Evolutionary conservation across 768 basidiomycete genomes (phyloP).

Genomic region (Phlebiopsis flavidoalba): DNA sequence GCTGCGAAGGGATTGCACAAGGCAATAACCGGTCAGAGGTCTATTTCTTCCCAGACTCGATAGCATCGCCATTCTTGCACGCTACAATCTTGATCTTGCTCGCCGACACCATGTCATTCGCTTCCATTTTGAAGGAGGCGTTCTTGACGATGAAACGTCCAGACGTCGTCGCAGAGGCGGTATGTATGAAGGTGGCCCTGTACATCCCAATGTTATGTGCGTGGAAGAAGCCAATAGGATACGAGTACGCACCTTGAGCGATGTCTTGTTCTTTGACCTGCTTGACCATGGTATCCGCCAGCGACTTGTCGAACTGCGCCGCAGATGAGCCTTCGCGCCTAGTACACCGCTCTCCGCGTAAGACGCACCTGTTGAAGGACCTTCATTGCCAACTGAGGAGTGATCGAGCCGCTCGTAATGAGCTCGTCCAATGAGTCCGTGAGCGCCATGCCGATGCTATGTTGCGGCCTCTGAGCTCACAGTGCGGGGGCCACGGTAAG

Average conservation of each 20-base stretch:
- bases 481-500: background rate
- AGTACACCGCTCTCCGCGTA: background rate
- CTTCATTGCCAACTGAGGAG: slow-evolving; percentile 97
- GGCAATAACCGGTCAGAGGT: background rate
- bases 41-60: slow-evolving; percentile 77
- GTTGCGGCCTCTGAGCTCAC: background rate
- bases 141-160: slow-evolving; percentile 98
- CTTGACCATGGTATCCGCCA: slow-evolving; percentile 89
- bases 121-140: slow-evolving; percentile 93
- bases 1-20: background rate
- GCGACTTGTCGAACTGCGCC: slow-evolving; percentile 88
- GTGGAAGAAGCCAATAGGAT: background rate
- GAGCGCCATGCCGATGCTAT: slow-evolving; percentile 92
- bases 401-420: slow-evolving; percentile 94
- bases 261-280: slow-evolving; percentile 94
- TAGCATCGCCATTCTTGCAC: slow-evolving; percentile 91
- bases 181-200: slow-evolving; percentile 90
- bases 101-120: slow-evolving; percentile 68
- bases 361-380: slow-evolving; percentile 85
- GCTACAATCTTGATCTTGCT: slow-evolving; percentile 95
- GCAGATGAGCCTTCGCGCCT: background rate
- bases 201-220: background rate
- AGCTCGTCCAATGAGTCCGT: slow-evolving; percentile 98
- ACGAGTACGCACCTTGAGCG: slow-evolving; percentile 63
- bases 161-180: slow-evolving; percentile 91